Evolutionary conservation across 768 basidiomycete species (phyloP).

Genomic region (Boletus coccyginus): DNA sequence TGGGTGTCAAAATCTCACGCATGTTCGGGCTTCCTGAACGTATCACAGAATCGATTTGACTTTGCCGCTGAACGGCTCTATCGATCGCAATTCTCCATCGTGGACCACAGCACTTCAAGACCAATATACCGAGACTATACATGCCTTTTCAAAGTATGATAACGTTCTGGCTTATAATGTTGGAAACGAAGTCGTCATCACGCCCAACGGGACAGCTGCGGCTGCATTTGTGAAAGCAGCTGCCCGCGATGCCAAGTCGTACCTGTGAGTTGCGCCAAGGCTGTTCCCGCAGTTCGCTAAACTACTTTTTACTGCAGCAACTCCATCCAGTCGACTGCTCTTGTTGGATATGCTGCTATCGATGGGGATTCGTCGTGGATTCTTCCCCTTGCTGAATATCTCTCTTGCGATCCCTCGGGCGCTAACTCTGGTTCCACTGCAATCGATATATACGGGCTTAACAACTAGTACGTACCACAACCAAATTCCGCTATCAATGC

Average conservation of each 20-base stretch:
- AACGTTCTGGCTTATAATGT: slow-evolving; percentile 89
- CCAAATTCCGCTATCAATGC: neutral
- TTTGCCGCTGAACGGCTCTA: slow-evolving; percentile 82
- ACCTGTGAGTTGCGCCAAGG: slow-evolving; percentile 49
- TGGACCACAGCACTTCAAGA: slow-evolving; percentile 84
- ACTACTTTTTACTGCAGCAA: slow-evolving; percentile 36
- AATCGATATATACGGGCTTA: slow-evolving; percentile 86
- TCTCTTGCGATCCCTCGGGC: slow-evolving; percentile 67
- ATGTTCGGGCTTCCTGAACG: slow-evolving; percentile 7
- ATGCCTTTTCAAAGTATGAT: slow-evolving; percentile 79
- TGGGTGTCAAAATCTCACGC: neutral
- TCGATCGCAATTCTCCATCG: slow-evolving; percentile 65
- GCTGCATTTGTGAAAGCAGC: slow-evolving; percentile 88
- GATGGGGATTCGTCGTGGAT: slow-evolving; percentile 66
- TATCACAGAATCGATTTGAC: slow-evolving; percentile 75
- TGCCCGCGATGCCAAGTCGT: slow-evolving; percentile 83
- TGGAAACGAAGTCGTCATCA: slow-evolving; percentile 77
- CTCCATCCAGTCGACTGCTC: slow-evolving; percentile 58
- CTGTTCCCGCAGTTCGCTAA: neutral
- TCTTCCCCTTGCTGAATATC: slow-evolving; percentile 68
- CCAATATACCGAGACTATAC: slow-evolving; percentile 74
- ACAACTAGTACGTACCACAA: slow-evolving; percentile 65
- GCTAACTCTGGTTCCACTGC: slow-evolving; percentile 53
- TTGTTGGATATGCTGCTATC: slow-evolving; percentile 86
- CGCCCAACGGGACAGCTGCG: slow-evolving; percentile 52